phyloP scores from a whole-genome alignment of 805 yeast species.

The Yamadazyma insecticola region DNA sequence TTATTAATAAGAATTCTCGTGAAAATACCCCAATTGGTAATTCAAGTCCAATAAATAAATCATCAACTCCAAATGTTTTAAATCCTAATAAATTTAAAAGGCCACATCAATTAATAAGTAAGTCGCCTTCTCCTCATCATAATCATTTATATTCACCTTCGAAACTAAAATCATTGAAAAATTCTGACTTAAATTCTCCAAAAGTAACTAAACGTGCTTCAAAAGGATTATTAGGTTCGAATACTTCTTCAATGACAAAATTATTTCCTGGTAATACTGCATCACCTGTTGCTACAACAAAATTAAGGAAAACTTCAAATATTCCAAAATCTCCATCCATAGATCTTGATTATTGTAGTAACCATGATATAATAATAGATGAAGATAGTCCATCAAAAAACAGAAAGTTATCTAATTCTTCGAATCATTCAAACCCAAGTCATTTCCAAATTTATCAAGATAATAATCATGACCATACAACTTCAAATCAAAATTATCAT shows the following conservation, averaged over 20 bases:
- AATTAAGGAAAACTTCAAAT: slow-evolving; percentile 27
- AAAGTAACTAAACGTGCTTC: background rate
- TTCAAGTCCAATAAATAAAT: slow-evolving; percentile 10
- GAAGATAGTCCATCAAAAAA: slow-evolving; percentile 27
- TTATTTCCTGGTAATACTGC: background rate
- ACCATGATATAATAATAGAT: slow-evolving; percentile 24
- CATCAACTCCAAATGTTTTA: slow-evolving; percentile 10
- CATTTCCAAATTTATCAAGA: slow-evolving; percentile 20
- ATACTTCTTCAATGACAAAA: no score
- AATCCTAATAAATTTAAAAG: slow-evolving; percentile 39
- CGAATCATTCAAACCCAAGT: no score
- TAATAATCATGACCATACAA: slow-evolving; percentile 3
- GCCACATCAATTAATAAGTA: slow-evolving; percentile 41
- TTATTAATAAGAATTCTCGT: slow-evolving; percentile 3
- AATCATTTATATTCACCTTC: slow-evolving; percentile 4
- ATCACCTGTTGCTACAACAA: slow-evolving; percentile 10
- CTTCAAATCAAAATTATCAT: background rate
- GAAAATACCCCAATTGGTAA: slow-evolving; percentile 10
- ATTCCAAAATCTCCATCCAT: slow-evolving; percentile 15
- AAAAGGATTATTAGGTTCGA: no score
- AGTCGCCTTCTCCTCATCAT: slow-evolving; percentile 39
- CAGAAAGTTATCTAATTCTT: slow-evolving; percentile 19
- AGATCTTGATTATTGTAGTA: slow-evolving; percentile 19
- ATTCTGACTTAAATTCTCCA: background rate
- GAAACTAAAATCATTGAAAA: slow-evolving; percentile 4